Evolutionary conservation across 257 asterid species (phyloP).

Genomic region (Solanum rostratum): DNA sequence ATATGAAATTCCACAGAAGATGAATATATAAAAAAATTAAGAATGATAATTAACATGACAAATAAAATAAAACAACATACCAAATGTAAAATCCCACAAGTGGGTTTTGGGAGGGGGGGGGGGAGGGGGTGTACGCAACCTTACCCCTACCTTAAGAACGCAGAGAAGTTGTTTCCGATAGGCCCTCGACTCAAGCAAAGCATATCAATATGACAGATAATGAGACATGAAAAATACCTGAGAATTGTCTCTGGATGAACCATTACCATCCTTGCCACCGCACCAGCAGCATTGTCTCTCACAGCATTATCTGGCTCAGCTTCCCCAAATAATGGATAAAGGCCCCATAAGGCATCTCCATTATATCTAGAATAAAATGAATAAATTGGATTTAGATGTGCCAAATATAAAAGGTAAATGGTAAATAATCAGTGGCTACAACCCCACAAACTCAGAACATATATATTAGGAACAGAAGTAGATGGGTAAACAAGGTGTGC

Average conservation of each 20-base stretch:
- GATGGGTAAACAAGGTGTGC: neutral
- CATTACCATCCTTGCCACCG: too few species aligned
- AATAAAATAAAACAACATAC: neutral
- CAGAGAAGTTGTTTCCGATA: neutral
- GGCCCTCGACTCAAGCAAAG: neutral
- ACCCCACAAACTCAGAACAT: neutral
- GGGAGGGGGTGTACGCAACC: neutral
- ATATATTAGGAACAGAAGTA: neutral
- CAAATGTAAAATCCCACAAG: neutral
- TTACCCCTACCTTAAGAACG: neutral
- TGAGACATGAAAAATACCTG: constrained; percentile 36
- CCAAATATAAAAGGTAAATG: constrained; percentile 14
- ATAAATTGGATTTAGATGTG: too few species aligned
- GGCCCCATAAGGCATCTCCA: too few species aligned
- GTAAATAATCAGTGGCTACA: neutral
- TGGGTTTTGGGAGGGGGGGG: too few species aligned
- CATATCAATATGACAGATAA: neutral
- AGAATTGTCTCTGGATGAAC: too few species aligned
- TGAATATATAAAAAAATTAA: neutral
- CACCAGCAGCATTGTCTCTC: constrained; percentile 98
- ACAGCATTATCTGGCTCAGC: too few species aligned
- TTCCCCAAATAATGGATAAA: too few species aligned
- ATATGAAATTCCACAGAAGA: neutral
- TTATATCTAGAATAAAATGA: too few species aligned
- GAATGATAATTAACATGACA: neutral